Evolutionary conservation across 768 basidiomycete species (phyloP), one percentile per base, ranked within the genome.

Genomic region (Termitomyces sp.): DNA sequence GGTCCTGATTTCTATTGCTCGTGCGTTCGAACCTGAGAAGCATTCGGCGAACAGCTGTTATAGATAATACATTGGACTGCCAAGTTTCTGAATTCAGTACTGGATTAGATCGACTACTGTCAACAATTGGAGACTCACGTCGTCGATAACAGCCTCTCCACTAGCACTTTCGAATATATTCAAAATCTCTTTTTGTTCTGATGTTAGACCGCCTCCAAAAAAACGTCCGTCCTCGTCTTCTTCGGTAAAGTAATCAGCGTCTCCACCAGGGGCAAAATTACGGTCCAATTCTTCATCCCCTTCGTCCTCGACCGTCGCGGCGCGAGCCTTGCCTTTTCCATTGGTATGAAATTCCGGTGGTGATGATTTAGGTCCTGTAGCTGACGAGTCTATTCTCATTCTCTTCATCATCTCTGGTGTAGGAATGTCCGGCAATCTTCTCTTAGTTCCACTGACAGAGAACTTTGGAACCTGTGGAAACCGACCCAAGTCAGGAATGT

Each of bases 171-270:
- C 96, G 69, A 99, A 96, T 58, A 99, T 95, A 62, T 91, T 93
- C 57, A 99, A 68, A 39, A 99, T 98, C 56, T 94, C 87, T 68
- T 98, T 95, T 75, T 99, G 97, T 68, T 94, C 89, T 39, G 79
- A 81, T 2, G 93, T 95, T 59, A 99, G 74, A 2, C 97, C 97
- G 1, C 95, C 94, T 39, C 97, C 97, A 66, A 87, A 96, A 73
- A 96, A 95, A 12, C 94, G 79, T 0, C 92, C 94, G 64, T 94
- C 93, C 24, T 89, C 91, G 66, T 95, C 94, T 71, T 95, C 94
- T 64, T 96, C 95, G 4, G 69, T 81, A 64, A 90, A 94, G 69
- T 94, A 95, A 67, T 95, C 93, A 0, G 91, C 89, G 62, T 96
- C 94, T 24, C 86, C 87, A 10, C 91, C 91, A 12, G 92, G 92